These are phyloP conservation scores for Cryptococcus wingfieldii DNA, from an alignment of 1,284 basidiomycete genomes.

Conservation along the genomic window DNA sequence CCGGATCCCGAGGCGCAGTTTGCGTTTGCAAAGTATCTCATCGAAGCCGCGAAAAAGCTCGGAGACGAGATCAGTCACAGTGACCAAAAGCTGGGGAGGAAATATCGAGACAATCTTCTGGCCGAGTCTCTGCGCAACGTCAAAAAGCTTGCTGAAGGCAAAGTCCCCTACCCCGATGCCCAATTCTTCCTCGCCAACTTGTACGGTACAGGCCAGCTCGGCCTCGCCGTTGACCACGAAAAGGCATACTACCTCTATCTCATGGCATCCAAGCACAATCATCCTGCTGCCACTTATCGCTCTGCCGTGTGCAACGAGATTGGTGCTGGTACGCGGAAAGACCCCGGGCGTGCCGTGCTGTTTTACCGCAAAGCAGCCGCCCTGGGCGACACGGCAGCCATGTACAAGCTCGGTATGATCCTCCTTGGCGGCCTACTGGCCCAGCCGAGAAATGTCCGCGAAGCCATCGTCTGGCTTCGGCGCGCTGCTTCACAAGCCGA, in stretches of 20 bases:
- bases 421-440: slow-evolving; percentile 79
- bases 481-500: slow-evolving; percentile 96
- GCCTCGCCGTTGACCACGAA: slow-evolving; percentile 93
- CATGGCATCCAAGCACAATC: slow-evolving; percentile 95
- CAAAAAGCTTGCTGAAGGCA: slow-evolving; percentile 61
- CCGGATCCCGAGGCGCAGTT: slow-evolving; percentile 99
- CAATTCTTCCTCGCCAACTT: slow-evolving; percentile 99
- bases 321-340: slow-evolving; percentile 92
- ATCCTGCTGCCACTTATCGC: slow-evolving; percentile 90
- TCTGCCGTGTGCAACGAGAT: slow-evolving; percentile 99
- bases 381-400: slow-evolving; percentile 92
- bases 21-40: slow-evolving; percentile 92
- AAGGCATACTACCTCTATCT: slow-evolving; percentile 97
- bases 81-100: slow-evolving; percentile 55
- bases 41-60: slow-evolving; percentile 96
- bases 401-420: slow-evolving; percentile 99
- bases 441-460: slow-evolving; percentile 79
- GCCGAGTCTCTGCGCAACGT: slow-evolving; percentile 87
- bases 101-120: slow-evolving; percentile 85
- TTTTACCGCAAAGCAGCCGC: slow-evolving; percentile 97
- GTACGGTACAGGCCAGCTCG: slow-evolving; percentile 90
- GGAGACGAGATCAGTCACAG: slow-evolving; percentile 67
- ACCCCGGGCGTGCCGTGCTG: slow-evolving; percentile 80
- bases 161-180: slow-evolving; percentile 86
- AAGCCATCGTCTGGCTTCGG: slow-evolving; percentile 91